Evolutionary conservation across 2,329 filamentous ascomycete genomes (phyloP).

Genomic region (Moelleriella libera): DNA sequence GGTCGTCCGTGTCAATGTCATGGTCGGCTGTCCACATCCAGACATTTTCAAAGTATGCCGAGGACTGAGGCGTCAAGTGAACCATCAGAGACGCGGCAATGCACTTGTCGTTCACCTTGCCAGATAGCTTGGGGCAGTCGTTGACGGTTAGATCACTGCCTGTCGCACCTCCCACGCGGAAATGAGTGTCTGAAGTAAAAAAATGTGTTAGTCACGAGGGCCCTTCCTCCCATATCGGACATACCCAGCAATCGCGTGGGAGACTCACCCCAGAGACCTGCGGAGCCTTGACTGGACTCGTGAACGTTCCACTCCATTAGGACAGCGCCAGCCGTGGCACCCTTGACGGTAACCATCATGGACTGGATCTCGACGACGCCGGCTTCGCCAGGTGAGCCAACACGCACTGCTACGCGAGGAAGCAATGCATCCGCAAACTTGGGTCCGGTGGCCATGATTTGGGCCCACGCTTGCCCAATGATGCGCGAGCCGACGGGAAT

Average conservation of each 20-base stretch:
- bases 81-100: constrained; percentile 42
- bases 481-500: constrained; percentile 30
- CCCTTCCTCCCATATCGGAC: background rate
- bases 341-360: constrained; percentile 46
- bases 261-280: constrained; percentile 34
- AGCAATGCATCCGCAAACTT: background rate
- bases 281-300: constrained; percentile 18
- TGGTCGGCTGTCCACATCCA: constrained; percentile 61
- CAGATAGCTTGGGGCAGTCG: constrained; percentile 10
- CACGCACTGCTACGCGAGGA: constrained; percentile 32
- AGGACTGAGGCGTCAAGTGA: constrained; percentile 28
- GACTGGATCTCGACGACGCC: constrained; percentile 50
- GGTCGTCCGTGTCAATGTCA: constrained; percentile 22
- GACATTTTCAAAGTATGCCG: constrained; percentile 34
- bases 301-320: constrained; percentile 52
- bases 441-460: constrained; percentile 33
- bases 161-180: constrained; percentile 24
- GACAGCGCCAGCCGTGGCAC: constrained; percentile 43
- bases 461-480: constrained; percentile 29
- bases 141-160: constrained; percentile 7
- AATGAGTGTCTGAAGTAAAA: constrained; percentile 23
- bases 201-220: background rate
- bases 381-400: constrained; percentile 39
- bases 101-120: constrained; percentile 30
- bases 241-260: background rate